These are phyloP conservation scores for Lophiostoma macrostomum DNA, from an alignment of 495 filamentous ascomycete genomes.

Conservation along the genomic window DNA sequence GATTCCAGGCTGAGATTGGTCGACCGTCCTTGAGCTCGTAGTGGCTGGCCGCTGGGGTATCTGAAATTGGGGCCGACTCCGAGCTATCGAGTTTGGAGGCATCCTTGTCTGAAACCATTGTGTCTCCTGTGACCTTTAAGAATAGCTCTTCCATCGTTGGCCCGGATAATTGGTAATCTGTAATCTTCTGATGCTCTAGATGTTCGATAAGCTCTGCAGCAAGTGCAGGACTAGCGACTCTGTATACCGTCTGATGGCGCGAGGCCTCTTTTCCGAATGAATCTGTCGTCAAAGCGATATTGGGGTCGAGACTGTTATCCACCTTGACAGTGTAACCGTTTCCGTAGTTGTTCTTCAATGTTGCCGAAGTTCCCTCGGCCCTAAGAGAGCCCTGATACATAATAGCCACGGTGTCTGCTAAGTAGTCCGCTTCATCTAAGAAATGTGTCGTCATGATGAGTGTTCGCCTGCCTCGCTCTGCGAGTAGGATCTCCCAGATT, in stretches of 20 bases:
- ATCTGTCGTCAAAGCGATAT: constrained; percentile 34
- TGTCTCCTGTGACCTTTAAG: constrained; percentile 72
- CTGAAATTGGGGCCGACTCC: neutral
- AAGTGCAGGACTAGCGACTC: constrained; percentile 58
- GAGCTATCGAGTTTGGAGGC: neutral
- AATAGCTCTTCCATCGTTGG: constrained; percentile 89
- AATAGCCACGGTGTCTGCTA: constrained; percentile 43
- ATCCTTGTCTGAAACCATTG: neutral
- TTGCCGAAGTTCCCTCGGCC: constrained; percentile 38
- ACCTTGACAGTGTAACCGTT: constrained; percentile 64
- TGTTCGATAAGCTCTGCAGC: constrained; percentile 62
- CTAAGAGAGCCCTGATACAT: constrained; percentile 40
- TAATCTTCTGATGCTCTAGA: constrained; percentile 60
- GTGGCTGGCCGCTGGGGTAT: neutral
- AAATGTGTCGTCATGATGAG: constrained; percentile 77
- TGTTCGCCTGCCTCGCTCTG: constrained; percentile 71
- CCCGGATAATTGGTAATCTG: constrained; percentile 72
- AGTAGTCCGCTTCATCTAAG: constrained; percentile 43
- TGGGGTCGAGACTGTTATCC: constrained; percentile 50
- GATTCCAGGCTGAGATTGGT: constrained; percentile 8
- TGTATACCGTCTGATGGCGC: constrained; percentile 67
- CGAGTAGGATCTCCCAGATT: constrained; percentile 85
- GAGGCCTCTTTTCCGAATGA: constrained; percentile 55
- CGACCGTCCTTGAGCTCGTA: constrained; percentile 1
- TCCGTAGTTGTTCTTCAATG: constrained; percentile 39